phyloP scores from a whole-genome alignment of 345 rosid genomes.

The Rhodamnia argentea region DNA sequence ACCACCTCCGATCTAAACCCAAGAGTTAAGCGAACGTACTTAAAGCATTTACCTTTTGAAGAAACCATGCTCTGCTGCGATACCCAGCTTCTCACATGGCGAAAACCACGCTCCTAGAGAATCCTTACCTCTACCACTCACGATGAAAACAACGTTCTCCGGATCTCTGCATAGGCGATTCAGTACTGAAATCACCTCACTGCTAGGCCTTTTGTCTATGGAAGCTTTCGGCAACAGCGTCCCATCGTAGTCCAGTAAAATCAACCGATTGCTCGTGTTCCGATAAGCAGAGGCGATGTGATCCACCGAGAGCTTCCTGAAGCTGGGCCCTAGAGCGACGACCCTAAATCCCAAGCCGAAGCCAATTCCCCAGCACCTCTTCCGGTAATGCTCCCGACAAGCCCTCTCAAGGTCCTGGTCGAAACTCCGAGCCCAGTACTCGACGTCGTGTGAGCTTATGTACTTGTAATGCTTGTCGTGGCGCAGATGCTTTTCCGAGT shows the following conservation, averaged over 20 bases:
- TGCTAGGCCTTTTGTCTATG: conserved; percentile 47
- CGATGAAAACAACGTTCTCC: conserved; percentile 56
- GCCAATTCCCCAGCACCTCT: conserved; percentile 73
- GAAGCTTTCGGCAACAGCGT: conserved; percentile 49
- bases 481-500: conserved; percentile 49
- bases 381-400: conserved; percentile 53
- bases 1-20: neutral
- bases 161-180: conserved; percentile 63
- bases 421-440: conserved; percentile 72
- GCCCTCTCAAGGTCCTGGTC: conserved; percentile 74
- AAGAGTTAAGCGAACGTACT: neutral
- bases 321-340: conserved; percentile 59
- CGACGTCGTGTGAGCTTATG: conserved; percentile 68
- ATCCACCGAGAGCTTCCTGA: conserved; percentile 46
- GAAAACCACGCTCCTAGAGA: conserved; percentile 64
- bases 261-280: conserved; percentile 41
- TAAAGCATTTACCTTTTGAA: conserved; percentile 42
- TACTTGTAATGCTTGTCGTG: conserved; percentile 84
- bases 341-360: conserved; percentile 60
- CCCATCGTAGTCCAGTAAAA: conserved; percentile 82
- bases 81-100: conserved; percentile 51
- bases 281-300: conserved; percentile 46
- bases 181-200: conserved; percentile 40
- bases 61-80: conserved; percentile 86
- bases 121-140: conserved; percentile 79